Conservation (phyloP, 805 yeast genomes). For the Cyberlindnera lachancei region DNA sequence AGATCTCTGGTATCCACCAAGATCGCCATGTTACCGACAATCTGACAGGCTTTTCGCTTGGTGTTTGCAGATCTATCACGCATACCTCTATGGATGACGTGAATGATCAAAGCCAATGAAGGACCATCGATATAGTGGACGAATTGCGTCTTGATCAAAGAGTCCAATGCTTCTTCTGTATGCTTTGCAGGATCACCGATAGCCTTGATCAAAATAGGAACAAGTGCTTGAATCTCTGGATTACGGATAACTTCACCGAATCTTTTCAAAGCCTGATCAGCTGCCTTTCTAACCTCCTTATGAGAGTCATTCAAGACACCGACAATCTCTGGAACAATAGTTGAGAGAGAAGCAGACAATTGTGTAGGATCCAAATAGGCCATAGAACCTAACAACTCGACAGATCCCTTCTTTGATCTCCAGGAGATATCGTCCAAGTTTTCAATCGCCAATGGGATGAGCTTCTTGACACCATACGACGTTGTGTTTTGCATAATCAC, state of each 20-base stretch:
- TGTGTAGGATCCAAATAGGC: slow-evolving; percentile 95
- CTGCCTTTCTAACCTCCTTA: slow-evolving; percentile 94
- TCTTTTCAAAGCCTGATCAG: slow-evolving; percentile 77
- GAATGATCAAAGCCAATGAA: slow-evolving; percentile 88
- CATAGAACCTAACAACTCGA: slow-evolving; percentile 94
- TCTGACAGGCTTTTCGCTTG: slow-evolving; percentile 91
- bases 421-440: slow-evolving; percentile 86
- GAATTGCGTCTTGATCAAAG: slow-evolving; percentile 82
- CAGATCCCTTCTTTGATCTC: slow-evolving; percentile 97
- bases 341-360: slow-evolving; percentile 78
- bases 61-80: slow-evolving; percentile 88
- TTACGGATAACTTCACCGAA: slow-evolving; percentile 97
- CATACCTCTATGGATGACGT: slow-evolving; percentile 94
- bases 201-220: slow-evolving; percentile 81
- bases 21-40: slow-evolving; percentile 98
- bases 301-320: slow-evolving; percentile 92
- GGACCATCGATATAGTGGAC: slow-evolving; percentile 99
- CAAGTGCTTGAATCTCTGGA: slow-evolving; percentile 91
- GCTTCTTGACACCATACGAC: slow-evolving; percentile 80
- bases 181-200: slow-evolving; percentile 92
- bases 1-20: slow-evolving; percentile 85
- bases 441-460: slow-evolving; percentile 85
- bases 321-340: slow-evolving; percentile 93
- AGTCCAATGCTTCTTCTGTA: slow-evolving; percentile 83
- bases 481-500: slow-evolving; percentile 87